Base-by-base conservation (phyloP, 2,329 filamentous ascomycete genomes). In the Botryotinia calthae region DNA sequence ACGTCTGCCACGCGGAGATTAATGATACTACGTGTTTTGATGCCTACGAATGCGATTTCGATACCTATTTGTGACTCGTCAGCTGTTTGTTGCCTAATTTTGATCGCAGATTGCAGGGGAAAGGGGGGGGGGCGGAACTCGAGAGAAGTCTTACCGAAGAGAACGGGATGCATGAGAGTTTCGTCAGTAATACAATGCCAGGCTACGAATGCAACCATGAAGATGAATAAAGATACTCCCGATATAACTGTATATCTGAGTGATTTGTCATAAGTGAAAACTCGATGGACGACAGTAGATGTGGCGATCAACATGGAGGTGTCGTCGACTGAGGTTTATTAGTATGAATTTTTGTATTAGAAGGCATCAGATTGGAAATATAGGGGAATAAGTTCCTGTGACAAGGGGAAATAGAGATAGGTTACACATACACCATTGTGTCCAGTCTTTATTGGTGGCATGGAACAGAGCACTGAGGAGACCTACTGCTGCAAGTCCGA, bases 281-380 rank as follows among this genome's bases (percentile, higher is more conserved):
- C 80, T 66, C 85, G 84, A 65, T 87, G 85, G 8, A 89, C 81
- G 71, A 89, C 82, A 0, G 86, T 82, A 74, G 85, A 86, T 34
- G 83, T 84, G 7, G 88, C 83, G 20, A 86, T 80, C 44, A 89
- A 83, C 87, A 90, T 90, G 71, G 86, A 86, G n/a, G 89, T 81
- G 76, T 90, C 87, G 76, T 89, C 88, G 75, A 83, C 84, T 79
- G 22, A 18, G 37, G 5, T 67, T 42, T 51, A 56, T 84, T 82
- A 79, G 85, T 82, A 25, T 51, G 22, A n/a, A 31, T 5, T 31
- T n/a, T 2, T 20, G n/a, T 4, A n/a, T 8, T 34, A 9, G 14
- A n/a, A 62, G 14, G 22, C n/a, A 9, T 42, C 12, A n/a, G 37
- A 42, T 16, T 9, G 16, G 22, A 12, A 7, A 9, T 37, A 62